Evolutionary conservation across 805 yeast genomes (phyloP), one percentile per base, ranked within the genome.

Genomic region (Trichomonascus vanleenenianus): DNA sequence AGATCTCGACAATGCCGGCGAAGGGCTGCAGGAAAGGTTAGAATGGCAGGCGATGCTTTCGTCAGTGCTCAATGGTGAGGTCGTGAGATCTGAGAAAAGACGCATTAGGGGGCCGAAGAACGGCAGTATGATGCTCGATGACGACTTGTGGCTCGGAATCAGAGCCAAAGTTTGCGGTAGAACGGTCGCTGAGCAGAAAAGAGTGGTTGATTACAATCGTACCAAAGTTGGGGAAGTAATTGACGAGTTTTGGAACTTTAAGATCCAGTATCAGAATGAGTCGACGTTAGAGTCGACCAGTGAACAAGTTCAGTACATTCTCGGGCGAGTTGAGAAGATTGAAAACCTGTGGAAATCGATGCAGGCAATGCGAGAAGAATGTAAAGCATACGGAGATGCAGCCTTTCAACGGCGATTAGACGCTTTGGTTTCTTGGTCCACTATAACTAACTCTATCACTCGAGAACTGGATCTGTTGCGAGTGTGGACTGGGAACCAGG

Each of bases 41-140:
- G 96, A 88, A 64, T 93, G 98, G 98, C 97, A 93, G 64, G 77
- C 91, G 0, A 87, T 93, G 95, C 71, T 93, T 41, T 75, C 85
- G 9, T 75, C 88, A 2, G 97, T 93, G 2, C 74, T 93, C 31
- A 91, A 94, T 2, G 97, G 98, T 54, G 97, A 93, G 63, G 95
- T 93, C 44, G 88, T 93, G 16, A 76, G 83, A 31, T 82, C 91
- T 10, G 98, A 93, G 58, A 93, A 91, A 64, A 54, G 64, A 30
- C 59, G 71, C 19, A 44, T 66, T 39, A 78, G 52, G 62, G 72
- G 44, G 67, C 75, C 51, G 55, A 76, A 46, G 73, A 77, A 48
- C 70, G 80, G 3, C 36, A 54, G 48, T 75, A 76, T 59, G 27
- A 44, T 45, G 7, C 79, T 48, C 20, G 55, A 78, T 51, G 85